Conservation (phyloP, 192 early-diverging fungal species). For the Umbelopsis isabellina region DNA sequence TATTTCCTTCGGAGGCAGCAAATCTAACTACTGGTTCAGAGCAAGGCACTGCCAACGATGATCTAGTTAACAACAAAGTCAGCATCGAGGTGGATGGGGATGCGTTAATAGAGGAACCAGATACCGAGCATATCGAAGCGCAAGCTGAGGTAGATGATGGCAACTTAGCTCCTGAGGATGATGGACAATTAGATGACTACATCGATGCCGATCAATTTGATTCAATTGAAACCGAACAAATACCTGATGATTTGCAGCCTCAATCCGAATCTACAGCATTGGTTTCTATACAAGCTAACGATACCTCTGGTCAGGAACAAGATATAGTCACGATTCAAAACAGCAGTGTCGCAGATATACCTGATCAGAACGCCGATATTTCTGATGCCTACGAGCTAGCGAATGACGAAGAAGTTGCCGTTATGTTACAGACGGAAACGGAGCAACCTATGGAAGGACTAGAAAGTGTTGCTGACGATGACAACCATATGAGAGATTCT, state of each 20-base stretch:
- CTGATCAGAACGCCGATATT: background rate
- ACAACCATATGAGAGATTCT: background rate
- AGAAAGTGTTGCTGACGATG: background rate
- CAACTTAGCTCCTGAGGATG: background rate
- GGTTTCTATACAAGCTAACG: background rate
- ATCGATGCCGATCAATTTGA: background rate
- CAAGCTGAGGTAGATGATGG: background rate
- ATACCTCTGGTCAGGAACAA: background rate
- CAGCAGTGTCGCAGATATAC: background rate
- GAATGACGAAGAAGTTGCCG: background rate
- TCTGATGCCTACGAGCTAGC: background rate
- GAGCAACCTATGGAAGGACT: background rate
- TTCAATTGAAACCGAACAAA: no score
- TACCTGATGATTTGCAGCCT: background rate
- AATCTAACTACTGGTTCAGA: background rate
- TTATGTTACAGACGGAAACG: background rate
- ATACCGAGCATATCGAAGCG: background rate
- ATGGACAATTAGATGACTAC: conserved; percentile 5
- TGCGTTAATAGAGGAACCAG: background rate
- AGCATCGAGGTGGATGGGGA: background rate
- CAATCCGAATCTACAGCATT: background rate
- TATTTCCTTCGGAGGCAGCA: background rate
- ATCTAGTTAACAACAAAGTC: background rate
- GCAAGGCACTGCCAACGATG: no score
- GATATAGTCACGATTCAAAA: background rate